Evolutionary conservation across 495 filamentous ascomycete species (phyloP).

Genomic region (Astrothelium macrocarpum): DNA sequence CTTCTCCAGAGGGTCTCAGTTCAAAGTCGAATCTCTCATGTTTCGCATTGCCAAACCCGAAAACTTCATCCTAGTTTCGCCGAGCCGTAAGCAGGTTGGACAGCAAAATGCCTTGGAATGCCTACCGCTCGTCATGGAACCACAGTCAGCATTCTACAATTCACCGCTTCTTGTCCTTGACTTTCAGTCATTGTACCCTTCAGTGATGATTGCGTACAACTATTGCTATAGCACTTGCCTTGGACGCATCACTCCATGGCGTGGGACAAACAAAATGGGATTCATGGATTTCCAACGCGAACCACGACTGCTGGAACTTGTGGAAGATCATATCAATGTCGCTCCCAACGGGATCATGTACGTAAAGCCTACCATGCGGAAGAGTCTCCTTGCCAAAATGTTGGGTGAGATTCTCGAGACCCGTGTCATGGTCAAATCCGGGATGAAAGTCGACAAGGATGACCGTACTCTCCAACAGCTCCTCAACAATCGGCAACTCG

Average conservation of each 20-base stretch:
- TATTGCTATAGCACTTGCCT: slow-evolving; percentile 98
- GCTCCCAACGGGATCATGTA: slow-evolving; percentile 97
- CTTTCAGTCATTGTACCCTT: slow-evolving; percentile 93
- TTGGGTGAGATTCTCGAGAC: slow-evolving; percentile 92
- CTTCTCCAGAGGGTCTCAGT: slow-evolving; percentile 87
- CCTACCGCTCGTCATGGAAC: slow-evolving; percentile 93
- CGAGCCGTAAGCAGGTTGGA: slow-evolving; percentile 83
- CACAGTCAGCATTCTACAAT: slow-evolving; percentile 86
- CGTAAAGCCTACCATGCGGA: slow-evolving; percentile 72
- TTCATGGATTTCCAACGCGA: slow-evolving; percentile 75
- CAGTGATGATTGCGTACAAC: slow-evolving; percentile 98
- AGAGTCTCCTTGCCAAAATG: slow-evolving; percentile 92
- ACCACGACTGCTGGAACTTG: slow-evolving; percentile 61
- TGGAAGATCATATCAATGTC: slow-evolving; percentile 84
- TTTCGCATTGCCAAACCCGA: slow-evolving; percentile 97
- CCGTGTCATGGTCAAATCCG: slow-evolving; percentile 93
- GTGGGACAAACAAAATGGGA: slow-evolving; percentile 88
- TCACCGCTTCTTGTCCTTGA: slow-evolving; percentile 86
- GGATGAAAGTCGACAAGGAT: slow-evolving; percentile 91
- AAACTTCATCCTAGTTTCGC: slow-evolving; percentile 83
- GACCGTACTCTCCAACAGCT: slow-evolving; percentile 79
- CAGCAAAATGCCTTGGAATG: slow-evolving; percentile 93
- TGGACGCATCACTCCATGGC: slow-evolving; percentile 74
- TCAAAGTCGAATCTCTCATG: slow-evolving; percentile 98
- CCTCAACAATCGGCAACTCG: slow-evolving; percentile 87